Evolutionary conservation across 1,139 yeast genomes (phyloP), one percentile per base, ranked within the genome.

Genomic region (Blastobotrys apis): DNA sequence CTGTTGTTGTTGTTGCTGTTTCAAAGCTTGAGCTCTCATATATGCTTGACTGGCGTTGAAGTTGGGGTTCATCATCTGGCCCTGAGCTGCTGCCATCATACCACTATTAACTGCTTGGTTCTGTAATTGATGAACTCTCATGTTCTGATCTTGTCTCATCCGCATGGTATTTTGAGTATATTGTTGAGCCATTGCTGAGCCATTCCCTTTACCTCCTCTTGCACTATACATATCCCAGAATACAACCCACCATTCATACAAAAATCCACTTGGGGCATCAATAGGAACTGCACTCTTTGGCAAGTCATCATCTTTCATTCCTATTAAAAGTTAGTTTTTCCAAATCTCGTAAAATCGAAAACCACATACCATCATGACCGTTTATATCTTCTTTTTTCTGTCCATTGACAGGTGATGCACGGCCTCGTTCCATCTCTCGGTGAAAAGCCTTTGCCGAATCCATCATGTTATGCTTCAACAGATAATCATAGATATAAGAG

Each of bases 161-260:
- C 86, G 83, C 60, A 81, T 49, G 10, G 54, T 52, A 13, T 60
- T 69, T 54, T 83, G 87, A 56, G 79, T 79, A 64, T 84, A 87
- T 57, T 82, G 84, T 44, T 77, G 74, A 2, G 94, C 92, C 47
- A 74, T 66, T 4, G 75, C 73, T 2, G 82, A 72, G 12, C 82
- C 79, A 13, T 63, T 59, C 19, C 78, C 79, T 48, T 80, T 70
- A 49, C 75, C 75, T n/a, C 78, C 80, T 56, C 85, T 74, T 2
- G 95, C 94, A 58, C 84, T 84, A 65, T 84, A 86, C 37, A 87
- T 81, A 62, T 90, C 97, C 96, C 97, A 90, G 61, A 88, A 90
- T 26, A 88, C 80, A 67, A 81, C 88, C 97, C 97, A 90, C 97
- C 97, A 90, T 62, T 88, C 97, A 56, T 77, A 81, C 37, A 88